Conservation (phyloP, 202 grass and related monocot genomes). For the Brachypodium distachyon region DNA sequence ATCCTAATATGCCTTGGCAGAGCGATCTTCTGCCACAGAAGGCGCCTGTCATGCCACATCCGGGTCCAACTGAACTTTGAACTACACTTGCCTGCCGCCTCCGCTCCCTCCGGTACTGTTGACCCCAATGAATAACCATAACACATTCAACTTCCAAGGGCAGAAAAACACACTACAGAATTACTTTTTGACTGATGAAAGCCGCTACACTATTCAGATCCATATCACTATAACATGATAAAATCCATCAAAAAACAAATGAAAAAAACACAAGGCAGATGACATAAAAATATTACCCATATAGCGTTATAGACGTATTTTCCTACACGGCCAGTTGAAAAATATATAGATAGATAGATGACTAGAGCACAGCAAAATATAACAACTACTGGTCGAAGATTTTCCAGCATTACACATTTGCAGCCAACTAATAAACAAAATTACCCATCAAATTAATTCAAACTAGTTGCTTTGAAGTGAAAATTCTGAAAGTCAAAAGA, state of each 20-base stretch:
- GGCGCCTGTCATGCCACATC: too few species aligned
- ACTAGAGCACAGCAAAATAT: background rate
- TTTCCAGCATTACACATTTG: constrained; percentile 8
- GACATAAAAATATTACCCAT: background rate
- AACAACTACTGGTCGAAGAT: background rate
- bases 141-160: background rate
- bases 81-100: too few species aligned
- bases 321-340: background rate
- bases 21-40: too few species aligned
- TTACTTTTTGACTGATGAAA: too few species aligned
- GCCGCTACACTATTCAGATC: too few species aligned
- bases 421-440: background rate
- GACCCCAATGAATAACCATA: too few species aligned
- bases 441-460: background rate
- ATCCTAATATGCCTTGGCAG: too few species aligned
- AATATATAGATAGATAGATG: background rate
- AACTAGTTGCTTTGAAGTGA: background rate
- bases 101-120: too few species aligned
- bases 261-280: background rate
- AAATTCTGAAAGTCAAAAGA: background rate
- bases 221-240: background rate
- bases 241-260: background rate
- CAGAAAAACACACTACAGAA: background rate
- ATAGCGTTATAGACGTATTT: background rate
- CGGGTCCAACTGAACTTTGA: too few species aligned